Evolutionary conservation across 495 filamentous ascomycete species (phyloP).

Genomic region (Chaetomidium leptoderma): DNA sequence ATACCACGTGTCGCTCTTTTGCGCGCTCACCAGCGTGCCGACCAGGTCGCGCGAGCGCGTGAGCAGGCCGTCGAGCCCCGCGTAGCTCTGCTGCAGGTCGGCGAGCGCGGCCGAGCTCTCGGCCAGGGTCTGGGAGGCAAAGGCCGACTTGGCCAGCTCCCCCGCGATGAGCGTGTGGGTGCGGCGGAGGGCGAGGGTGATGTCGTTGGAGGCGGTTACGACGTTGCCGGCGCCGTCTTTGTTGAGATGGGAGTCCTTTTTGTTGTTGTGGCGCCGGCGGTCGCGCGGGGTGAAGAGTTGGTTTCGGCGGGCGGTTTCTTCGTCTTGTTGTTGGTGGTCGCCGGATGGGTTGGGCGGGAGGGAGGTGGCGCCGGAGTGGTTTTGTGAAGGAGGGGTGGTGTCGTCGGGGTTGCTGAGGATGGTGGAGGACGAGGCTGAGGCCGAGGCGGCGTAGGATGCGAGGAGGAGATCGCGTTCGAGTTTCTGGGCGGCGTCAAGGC

Average conservation of each 20-base stretch:
- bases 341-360: neutral
- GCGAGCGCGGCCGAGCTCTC: conserved; percentile 75
- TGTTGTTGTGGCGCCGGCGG: conserved; percentile 23
- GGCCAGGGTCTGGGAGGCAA: conserved; percentile 80
- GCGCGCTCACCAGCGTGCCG: conserved; percentile 70
- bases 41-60: conserved; percentile 68
- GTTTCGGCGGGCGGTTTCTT: conserved; percentile 22
- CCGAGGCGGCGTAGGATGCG: conserved; percentile 50
- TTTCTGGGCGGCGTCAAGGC: conserved; percentile 63
- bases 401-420: conserved; percentile 12
- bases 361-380: conserved; percentile 23
- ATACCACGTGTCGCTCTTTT: conserved; percentile 97
- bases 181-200: conserved; percentile 76
- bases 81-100: conserved; percentile 75
- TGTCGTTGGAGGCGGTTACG: conserved; percentile 69
- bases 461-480: conserved; percentile 76
- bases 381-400: too few species aligned
- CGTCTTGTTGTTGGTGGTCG: neutral
- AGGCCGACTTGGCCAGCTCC: conserved; percentile 77
- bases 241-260: neutral
- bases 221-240: conserved; percentile 38
- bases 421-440: conserved; percentile 31
- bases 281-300: conserved; percentile 25
- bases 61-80: conserved; percentile 69
- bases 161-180: conserved; percentile 79